Percentiles rank a stretch among this genome's conserved stretches.
phyloP scores from a whole-genome alignment of 306 rosid genomes.

The Hippophae rhamnoides region DNA sequence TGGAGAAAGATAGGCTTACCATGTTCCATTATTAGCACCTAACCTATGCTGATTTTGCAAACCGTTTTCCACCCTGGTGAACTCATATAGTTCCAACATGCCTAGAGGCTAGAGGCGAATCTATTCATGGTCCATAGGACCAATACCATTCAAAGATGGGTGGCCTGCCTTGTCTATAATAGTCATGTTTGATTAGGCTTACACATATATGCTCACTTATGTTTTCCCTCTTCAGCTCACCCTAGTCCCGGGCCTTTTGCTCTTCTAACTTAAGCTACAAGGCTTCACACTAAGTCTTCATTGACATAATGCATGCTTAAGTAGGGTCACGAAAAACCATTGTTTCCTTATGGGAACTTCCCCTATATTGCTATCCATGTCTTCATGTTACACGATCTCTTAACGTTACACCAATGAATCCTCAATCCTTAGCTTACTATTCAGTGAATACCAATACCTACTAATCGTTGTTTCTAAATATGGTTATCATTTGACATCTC shows the following conservation, averaged over 20 bases:
- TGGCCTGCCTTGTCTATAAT: too few relatives aligned
- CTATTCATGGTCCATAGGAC: not conserved
- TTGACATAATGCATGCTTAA: slow-evolving; percentile 3
- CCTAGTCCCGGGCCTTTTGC: too few relatives aligned
- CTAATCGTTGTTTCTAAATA: not conserved
- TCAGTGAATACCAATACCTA: not conserved
- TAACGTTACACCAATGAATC: not conserved
- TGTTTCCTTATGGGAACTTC: slow-evolving; percentile 6
- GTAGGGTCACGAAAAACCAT: slow-evolving; percentile 2
- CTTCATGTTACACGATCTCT: not conserved
- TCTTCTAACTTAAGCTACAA: too few relatives aligned
- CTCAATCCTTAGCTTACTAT: not conserved
- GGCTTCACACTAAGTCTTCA: not conserved
- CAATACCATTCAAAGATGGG: not conserved
- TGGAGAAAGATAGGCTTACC: too few relatives aligned
- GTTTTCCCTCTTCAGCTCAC: too few relatives aligned
- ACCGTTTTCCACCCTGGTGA: slow-evolving; percentile 9
- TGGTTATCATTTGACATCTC: too few relatives aligned
- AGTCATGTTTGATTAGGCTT: too few relatives aligned
- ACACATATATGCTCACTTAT: too few relatives aligned
- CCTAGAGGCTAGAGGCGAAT: not conserved
- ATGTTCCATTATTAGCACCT: slow-evolving; percentile 3
- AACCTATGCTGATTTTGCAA: slow-evolving; percentile 8
- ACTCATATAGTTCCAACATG: slow-evolving; percentile 3
- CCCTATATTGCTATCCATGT: slow-evolving; percentile 2